These are phyloP conservation scores for Lachnellula suecica DNA, from an alignment of 2,329 filamentous ascomycete species.

Conservation along the genomic window DNA sequence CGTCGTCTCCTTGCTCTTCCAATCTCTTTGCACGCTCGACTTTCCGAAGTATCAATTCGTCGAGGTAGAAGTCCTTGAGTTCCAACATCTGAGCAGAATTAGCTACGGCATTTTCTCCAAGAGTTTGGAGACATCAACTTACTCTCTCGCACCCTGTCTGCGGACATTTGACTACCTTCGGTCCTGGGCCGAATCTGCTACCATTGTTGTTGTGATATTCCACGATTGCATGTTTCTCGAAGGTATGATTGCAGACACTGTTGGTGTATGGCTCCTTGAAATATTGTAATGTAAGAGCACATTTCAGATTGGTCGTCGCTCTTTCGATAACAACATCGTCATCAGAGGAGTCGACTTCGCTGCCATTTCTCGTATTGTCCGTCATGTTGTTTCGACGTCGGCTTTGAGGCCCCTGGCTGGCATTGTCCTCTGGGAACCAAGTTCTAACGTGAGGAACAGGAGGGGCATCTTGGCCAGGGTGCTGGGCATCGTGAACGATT, in stretches of 20 bases:
- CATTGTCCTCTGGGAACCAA: constrained; percentile 52
- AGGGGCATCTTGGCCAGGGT: constrained; percentile 51
- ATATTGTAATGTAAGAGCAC: constrained; percentile 64
- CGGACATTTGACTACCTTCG: constrained; percentile 54
- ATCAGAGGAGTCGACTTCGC: constrained; percentile 42
- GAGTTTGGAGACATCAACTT: constrained; percentile 18
- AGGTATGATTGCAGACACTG: constrained; percentile 68
- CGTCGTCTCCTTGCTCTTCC: constrained; percentile 43
- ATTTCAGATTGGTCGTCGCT: constrained; percentile 64
- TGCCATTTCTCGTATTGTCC: constrained; percentile 10
- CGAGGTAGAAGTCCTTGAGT: constrained; percentile 52
- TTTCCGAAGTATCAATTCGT: constrained; percentile 55
- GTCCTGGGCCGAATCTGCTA: constrained; percentile 6
- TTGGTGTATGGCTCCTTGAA: constrained; percentile 69
- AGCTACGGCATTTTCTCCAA: not conserved
- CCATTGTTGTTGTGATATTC: constrained; percentile 38
- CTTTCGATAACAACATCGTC: constrained; percentile 64
- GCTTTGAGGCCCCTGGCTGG: constrained; percentile 7
- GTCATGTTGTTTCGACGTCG: constrained; percentile 15
- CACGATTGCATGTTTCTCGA: constrained; percentile 64
- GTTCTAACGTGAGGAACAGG: constrained; percentile 54
- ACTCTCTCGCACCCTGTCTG: constrained; percentile 63
- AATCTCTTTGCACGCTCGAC: constrained; percentile 54
- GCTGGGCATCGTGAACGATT: constrained; percentile 59
- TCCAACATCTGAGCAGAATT: constrained; percentile 43